Evolutionary conservation across 2,329 filamentous ascomycete genomes (phyloP), one percentile per base, ranked within the genome.

Genomic region (Penicillium hesseltinei): DNA sequence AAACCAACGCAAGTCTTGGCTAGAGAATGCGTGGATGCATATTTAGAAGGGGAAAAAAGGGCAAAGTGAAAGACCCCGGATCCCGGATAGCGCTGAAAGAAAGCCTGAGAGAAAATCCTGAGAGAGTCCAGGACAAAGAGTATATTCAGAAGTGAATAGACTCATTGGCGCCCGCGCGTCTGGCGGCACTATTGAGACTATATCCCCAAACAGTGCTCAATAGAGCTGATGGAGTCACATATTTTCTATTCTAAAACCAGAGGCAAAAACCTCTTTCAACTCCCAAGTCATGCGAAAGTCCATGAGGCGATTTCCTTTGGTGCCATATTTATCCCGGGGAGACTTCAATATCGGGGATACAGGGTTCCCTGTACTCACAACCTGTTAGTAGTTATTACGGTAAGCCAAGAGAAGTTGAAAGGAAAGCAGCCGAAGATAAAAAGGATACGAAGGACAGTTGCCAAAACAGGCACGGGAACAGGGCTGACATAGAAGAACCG

Each of bases 61-160:
- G 19, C 33, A 39, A 38, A 43, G 31, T 11, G 31, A 44, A 23
- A 57, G 42, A 45, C 25, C 35, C 8, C 7, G 31, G 56, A 71
- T 65, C 59, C 29, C 10, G 11, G 59, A 61, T 51, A 51, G 25
- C 36, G 23, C 5, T 52, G 17, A 62, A 48, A 60, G 29, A 47
- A 55, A 49, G 44, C 49, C 47, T n/a, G 29, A 29, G n/a, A 40
- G 46, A 43, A 45, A 21, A 21, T 1, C 5, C 1, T 23, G 4
- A 23, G 2, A 5, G 3, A 7, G 9, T 11, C 11, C 5, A n/a
- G 4, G 17, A 35, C 29, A 47, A 47, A 47, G 44, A 29, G 17
- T 1, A 10, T 3, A 27, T 43, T 7, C 11, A 11, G 51, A 2
- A n/a, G 33, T 54, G n/a, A 36, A 51, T 50, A 51, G 29, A 11